These are phyloP conservation scores for Vicia sativa DNA, from an alignment of 306 rosid genomes.

Conservation along the genomic window DNA sequence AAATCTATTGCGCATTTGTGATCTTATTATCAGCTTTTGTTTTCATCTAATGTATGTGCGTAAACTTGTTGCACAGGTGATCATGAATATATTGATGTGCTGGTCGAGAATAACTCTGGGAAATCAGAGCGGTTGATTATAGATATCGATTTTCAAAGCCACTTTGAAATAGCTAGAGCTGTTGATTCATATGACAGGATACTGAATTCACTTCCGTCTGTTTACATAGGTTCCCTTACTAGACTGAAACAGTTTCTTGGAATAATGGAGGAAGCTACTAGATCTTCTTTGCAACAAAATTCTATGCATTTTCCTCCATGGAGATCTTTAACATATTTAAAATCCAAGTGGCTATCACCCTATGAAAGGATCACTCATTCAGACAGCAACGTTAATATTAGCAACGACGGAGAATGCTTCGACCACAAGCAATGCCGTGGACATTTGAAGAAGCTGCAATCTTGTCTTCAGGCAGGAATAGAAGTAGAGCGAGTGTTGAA, in stretches of 20 bases:
- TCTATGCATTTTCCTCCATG: slow-evolving; percentile 99
- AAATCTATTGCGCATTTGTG: neutral
- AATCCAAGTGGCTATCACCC: slow-evolving; percentile 89
- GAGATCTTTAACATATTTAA: slow-evolving; percentile 86
- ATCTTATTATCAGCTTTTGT: neutral
- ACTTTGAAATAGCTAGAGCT: slow-evolving; percentile 98
- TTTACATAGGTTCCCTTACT: slow-evolving; percentile 74
- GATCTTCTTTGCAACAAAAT: slow-evolving; percentile 83
- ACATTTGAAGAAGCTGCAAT: slow-evolving; percentile 82
- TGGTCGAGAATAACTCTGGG: slow-evolving; percentile 56
- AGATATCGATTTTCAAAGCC: slow-evolving; percentile 90
- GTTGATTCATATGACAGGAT: slow-evolving; percentile 80
- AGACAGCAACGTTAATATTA: slow-evolving; percentile 40
- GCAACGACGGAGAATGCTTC: slow-evolving; percentile 31
- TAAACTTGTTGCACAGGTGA: slow-evolving; percentile 63
- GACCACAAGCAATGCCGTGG: slow-evolving; percentile 74
- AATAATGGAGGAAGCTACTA: slow-evolving; percentile 89
- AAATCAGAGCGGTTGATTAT: slow-evolving; percentile 73
- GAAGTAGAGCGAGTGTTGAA: slow-evolving; percentile 67
- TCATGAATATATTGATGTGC: slow-evolving; percentile 87
- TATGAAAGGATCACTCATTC: slow-evolving; percentile 58
- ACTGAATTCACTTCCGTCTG: slow-evolving; percentile 79
- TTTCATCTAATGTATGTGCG: slow-evolving; percentile 32
- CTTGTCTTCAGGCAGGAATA: slow-evolving; percentile 71
- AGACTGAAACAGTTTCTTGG: slow-evolving; percentile 76